Conservation (phyloP, 108 stramenopile species). For the Cyclostephanos invisitatus region DNA sequence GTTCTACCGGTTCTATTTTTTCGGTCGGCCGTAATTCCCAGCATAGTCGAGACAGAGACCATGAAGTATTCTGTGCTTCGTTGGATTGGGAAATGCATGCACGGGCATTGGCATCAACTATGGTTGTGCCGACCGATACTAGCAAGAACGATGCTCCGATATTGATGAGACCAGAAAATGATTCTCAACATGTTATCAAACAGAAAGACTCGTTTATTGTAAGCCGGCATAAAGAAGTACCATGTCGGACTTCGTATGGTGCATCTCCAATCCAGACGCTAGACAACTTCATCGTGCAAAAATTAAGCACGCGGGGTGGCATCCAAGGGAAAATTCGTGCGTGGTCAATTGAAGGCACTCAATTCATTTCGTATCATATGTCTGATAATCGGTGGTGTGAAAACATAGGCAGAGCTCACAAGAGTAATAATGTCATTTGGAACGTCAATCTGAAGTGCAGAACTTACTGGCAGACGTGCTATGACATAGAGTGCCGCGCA, state of each 20-base stretch:
- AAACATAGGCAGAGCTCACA: constrained; percentile 36
- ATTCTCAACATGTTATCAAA: background rate
- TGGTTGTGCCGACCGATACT: constrained; percentile 73
- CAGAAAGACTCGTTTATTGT: constrained; percentile 3
- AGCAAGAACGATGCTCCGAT: constrained; percentile 47
- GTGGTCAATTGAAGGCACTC: constrained; percentile 67
- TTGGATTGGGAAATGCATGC: constrained; percentile 73
- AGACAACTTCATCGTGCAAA: constrained; percentile 59
- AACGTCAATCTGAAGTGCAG: constrained; percentile 60
- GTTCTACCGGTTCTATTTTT: background rate
- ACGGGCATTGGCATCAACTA: constrained; percentile 60
- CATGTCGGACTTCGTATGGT: constrained; percentile 24
- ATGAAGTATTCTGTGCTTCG: constrained; percentile 27
- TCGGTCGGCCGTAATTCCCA: background rate
- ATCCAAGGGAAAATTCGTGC: constrained; percentile 75
- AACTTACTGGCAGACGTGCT: constrained; percentile 69
- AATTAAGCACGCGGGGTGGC: constrained; percentile 60
- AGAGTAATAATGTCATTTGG: constrained; percentile 86
- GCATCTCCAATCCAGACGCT: constrained; percentile 66
- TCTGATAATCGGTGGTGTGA: constrained; percentile 77
- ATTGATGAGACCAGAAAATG: constrained; percentile 12
- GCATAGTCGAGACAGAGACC: constrained; percentile 2
- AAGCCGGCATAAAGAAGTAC: constrained; percentile 12
- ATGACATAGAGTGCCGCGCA: constrained; percentile 75
- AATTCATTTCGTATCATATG: constrained; percentile 73